Evolutionary conservation across 2,329 filamentous ascomycete genomes (phyloP).

Genomic region (Nothopassalora personata): DNA sequence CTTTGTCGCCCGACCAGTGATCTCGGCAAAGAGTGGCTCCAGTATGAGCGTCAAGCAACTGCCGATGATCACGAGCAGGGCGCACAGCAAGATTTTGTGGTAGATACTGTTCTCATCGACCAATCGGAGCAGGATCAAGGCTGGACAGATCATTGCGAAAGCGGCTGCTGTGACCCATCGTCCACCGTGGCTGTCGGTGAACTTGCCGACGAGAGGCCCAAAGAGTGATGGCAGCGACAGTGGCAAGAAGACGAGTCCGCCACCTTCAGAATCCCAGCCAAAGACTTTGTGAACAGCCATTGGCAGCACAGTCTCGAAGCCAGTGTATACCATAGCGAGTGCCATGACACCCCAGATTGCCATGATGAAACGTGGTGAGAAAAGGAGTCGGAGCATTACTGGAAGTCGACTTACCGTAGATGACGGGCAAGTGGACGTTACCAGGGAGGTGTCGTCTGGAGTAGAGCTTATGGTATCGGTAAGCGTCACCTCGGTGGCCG

Average conservation of each 20-base stretch:
- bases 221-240: slow-evolving; percentile 18
- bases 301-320: slow-evolving; percentile 19
- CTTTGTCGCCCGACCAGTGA: slow-evolving; percentile 15
- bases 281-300: slow-evolving; percentile 14
- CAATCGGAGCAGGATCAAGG: slow-evolving; percentile 18
- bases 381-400: slow-evolving; percentile 15
- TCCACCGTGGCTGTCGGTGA: slow-evolving; percentile 19
- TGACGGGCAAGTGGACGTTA: background rate
- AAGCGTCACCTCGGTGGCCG: background rate
- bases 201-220: slow-evolving; percentile 17
- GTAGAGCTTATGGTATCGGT: background rate
- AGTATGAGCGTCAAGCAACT: slow-evolving; percentile 15
- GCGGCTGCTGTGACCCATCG: slow-evolving; percentile 16
- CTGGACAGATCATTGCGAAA: slow-evolving; percentile 12
- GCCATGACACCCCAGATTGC: slow-evolving; percentile 22
- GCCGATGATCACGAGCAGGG: slow-evolving; percentile 17
- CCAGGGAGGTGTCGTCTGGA: background rate
- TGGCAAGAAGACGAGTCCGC: slow-evolving; percentile 20
- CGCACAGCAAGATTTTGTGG: slow-evolving; percentile 16
- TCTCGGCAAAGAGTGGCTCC: slow-evolving; percentile 21
- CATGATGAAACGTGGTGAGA: slow-evolving; percentile 16
- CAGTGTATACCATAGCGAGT: slow-evolving; percentile 13
- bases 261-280: slow-evolving; percentile 17
- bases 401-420: slow-evolving; percentile 4
- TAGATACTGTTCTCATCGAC: slow-evolving; percentile 11